phyloP scores from a whole-genome alignment of 2,329 filamentous ascomycete genomes.

The Drechslera avenae region DNA sequence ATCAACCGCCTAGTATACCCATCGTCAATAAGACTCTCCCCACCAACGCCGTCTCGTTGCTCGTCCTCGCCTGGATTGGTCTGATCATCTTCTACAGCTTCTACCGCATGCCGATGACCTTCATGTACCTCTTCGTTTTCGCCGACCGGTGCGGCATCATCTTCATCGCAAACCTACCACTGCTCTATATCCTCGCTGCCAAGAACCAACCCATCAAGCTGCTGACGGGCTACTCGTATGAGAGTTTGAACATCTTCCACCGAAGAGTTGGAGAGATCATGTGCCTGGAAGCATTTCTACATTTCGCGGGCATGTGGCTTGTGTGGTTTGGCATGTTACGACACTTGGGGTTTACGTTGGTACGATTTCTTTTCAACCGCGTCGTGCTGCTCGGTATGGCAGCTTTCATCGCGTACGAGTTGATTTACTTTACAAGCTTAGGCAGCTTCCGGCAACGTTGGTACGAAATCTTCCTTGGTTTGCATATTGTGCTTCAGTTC shows the following conservation, averaged over 20 bases:
- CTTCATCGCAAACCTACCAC: conserved; percentile 57
- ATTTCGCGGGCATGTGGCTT: conserved; percentile 60
- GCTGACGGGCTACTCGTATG: conserved; percentile 68
- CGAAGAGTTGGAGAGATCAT: conserved; percentile 66
- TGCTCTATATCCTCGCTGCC: conserved; percentile 67
- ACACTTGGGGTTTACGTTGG: conserved; percentile 57
- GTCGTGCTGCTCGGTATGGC: conserved; percentile 61
- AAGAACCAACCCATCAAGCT: conserved; percentile 68
- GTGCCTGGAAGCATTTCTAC: conserved; percentile 64
- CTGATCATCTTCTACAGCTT: conserved; percentile 65
- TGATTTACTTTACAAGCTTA: conserved; percentile 67
- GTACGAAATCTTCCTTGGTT: conserved; percentile 67
- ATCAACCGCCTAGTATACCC: conserved; percentile 63
- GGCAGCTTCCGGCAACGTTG: conserved; percentile 63
- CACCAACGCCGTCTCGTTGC: conserved; percentile 61
- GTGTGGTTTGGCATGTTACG: conserved; percentile 61
- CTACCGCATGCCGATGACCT: conserved; percentile 56
- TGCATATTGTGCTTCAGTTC: conserved; percentile 64
- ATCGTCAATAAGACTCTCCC: conserved; percentile 63
- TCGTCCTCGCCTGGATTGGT: conserved; percentile 57
- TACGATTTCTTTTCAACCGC: conserved; percentile 58
- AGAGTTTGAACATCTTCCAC: conserved; percentile 69
- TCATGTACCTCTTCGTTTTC: conserved; percentile 61
- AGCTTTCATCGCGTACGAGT: conserved; percentile 63
- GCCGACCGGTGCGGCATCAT: conserved; percentile 63